Conservation (phyloP, 306 rosid genomes). For the Neltuma alba region DNA sequence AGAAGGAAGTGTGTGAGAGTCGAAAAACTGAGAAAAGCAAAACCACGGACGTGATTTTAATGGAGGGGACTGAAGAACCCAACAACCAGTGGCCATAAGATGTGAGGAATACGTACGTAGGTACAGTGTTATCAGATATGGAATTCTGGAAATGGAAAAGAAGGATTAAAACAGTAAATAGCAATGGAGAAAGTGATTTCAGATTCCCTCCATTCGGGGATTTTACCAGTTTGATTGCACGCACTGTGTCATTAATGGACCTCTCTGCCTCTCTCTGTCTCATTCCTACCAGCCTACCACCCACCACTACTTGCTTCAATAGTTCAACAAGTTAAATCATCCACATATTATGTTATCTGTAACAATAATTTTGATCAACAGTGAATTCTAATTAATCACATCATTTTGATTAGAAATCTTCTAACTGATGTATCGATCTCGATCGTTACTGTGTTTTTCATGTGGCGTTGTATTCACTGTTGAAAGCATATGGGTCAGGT, state of each 20-base stretch:
- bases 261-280: not conserved
- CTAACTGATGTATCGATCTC: not conserved
- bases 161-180: slow-evolving; percentile 19
- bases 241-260: not conserved
- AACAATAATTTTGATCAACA: not conserved
- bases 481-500: not conserved
- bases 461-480: not conserved
- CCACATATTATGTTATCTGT: not conserved
- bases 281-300: not conserved
- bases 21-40: not conserved
- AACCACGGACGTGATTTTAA: not conserved
- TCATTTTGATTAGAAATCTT: not conserved
- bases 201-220: slow-evolving; percentile 29
- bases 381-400: not conserved
- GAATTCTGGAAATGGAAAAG: slow-evolving; percentile 28
- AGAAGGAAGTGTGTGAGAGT: not conserved
- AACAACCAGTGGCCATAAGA: not conserved
- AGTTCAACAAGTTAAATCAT: not conserved
- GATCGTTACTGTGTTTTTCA: not conserved
- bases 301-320: not conserved
- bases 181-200: slow-evolving; percentile 39
- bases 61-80: not conserved
- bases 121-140: slow-evolving; percentile 1
- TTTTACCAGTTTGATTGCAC: slow-evolving; percentile 29
- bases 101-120: slow-evolving; percentile 7